Conservation (phyloP, 73 alveolate species). For the Paramecium bursaria region DNA sequence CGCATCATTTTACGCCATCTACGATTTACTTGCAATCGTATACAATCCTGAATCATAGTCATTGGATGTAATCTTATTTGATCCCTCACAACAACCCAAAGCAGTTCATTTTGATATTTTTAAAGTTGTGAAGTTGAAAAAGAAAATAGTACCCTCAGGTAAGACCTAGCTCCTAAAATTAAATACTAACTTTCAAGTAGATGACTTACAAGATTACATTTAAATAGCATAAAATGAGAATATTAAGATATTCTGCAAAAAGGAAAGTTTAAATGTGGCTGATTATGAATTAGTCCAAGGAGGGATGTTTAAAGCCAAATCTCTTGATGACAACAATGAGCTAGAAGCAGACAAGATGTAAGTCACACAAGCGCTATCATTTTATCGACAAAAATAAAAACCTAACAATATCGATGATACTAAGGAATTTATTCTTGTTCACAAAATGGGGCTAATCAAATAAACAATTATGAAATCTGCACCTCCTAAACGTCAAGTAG, state of each 20-base stretch:
- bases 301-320: slow-evolving; percentile 10
- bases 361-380: not conserved
- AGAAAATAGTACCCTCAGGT: slow-evolving; percentile 23
- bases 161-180: slow-evolving; percentile 18
- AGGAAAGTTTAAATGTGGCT: not conserved
- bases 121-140: slow-evolving; percentile 5
- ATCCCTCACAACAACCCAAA: slow-evolving; percentile 21
- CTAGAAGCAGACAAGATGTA: slow-evolving; percentile 21
- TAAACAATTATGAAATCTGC: not conserved
- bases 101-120: not conserved
- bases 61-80: slow-evolving; percentile 33
- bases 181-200: not conserved
- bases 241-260: slow-evolving; percentile 4
- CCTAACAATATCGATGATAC: not conserved
- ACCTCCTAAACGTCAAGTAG: not conserved
- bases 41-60: slow-evolving; percentile 20
- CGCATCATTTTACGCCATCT: slow-evolving; percentile 4
- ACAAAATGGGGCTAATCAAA: not conserved
- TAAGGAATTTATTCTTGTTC: slow-evolving; percentile 50
- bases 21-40: not conserved
- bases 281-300: slow-evolving; percentile 58
- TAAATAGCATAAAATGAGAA: slow-evolving; percentile 57
- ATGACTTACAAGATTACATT: slow-evolving; percentile 1
- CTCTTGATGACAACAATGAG: slow-evolving; percentile 31
- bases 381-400: slow-evolving; percentile 11